Evolutionary conservation across 345 rosid genomes (phyloP).

Genomic region (Salix udensis): DNA sequence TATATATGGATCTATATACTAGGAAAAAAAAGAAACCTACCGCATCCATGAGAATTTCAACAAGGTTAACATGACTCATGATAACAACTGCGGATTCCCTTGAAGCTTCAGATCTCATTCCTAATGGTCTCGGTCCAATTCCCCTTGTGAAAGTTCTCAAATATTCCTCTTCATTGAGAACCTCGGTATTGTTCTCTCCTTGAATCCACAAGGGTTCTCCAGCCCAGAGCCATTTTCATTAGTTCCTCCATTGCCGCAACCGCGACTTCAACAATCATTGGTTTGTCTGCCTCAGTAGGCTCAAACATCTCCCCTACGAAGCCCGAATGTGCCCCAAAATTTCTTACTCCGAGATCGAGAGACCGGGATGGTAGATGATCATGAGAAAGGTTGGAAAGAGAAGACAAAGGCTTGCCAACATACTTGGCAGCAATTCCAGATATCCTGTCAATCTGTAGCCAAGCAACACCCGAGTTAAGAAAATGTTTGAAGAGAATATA

Average conservation of each 20-base stretch:
- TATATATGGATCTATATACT: background rate
- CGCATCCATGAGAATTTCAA: slow-evolving; percentile 96
- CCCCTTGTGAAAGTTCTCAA: slow-evolving; percentile 75
- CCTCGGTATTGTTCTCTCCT: slow-evolving; percentile 40
- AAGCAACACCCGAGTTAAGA: background rate
- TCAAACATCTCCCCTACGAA: slow-evolving; percentile 76
- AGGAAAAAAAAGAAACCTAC: slow-evolving; percentile 26
- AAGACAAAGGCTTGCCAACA: slow-evolving; percentile 65
- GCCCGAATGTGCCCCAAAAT: slow-evolving; percentile 52
- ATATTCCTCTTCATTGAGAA: slow-evolving; percentile 75
- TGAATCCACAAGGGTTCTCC: slow-evolving; percentile 76
- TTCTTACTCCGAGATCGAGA: slow-evolving; percentile 46
- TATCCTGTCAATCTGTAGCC: slow-evolving; percentile 68
- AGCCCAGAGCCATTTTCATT: slow-evolving; percentile 70
- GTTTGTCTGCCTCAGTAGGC: slow-evolving; percentile 68
- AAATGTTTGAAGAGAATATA: background rate
- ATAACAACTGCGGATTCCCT: slow-evolving; percentile 78
- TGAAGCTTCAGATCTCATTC: slow-evolving; percentile 77
- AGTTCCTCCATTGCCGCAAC: slow-evolving; percentile 98
- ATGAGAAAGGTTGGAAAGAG: slow-evolving; percentile 46
- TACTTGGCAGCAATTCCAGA: slow-evolving; percentile 81
- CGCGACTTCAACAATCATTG: slow-evolving; percentile 80
- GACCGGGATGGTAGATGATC: slow-evolving; percentile 46
- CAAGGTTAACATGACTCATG: slow-evolving; percentile 75
- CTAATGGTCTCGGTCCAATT: slow-evolving; percentile 72